These are phyloP conservation scores for Priceomyces medius DNA, from an alignment of 805 yeast genomes.

Conservation along the genomic window DNA sequence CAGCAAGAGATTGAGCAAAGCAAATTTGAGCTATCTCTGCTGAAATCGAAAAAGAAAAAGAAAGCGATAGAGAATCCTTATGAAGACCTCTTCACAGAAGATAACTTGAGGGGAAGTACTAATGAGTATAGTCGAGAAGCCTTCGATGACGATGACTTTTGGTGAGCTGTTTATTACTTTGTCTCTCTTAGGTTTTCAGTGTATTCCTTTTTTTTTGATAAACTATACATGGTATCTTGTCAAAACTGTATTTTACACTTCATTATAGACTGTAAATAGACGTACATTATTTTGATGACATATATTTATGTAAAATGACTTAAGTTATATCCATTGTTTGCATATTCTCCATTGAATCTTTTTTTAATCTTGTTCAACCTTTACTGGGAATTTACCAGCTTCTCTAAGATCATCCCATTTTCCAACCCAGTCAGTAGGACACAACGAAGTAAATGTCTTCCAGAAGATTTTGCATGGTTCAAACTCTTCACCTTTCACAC, in stretches of 20 bases:
- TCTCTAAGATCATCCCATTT: conserved; percentile 87
- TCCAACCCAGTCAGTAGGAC: conserved; percentile 83
- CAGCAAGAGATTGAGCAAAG: conserved; percentile 28
- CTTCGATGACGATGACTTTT: conserved; percentile 41
- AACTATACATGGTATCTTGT: no score
- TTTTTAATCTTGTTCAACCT: conserved; percentile 24
- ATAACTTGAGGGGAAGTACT: conserved; percentile 26
- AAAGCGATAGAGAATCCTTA: conserved; percentile 30
- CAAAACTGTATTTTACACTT: neutral
- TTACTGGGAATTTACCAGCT: conserved; percentile 47
- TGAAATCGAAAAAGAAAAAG: conserved; percentile 39
- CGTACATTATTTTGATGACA: conserved; percentile 3
- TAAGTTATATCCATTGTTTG: neutral
- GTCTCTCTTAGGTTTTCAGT: neutral
- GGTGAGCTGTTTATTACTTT: conserved; percentile 14
- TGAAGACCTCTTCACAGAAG: conserved; percentile 36
- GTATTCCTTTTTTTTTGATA: no score
- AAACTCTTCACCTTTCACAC: conserved; percentile 96
- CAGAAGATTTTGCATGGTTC: conserved; percentile 96
- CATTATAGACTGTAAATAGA: conserved; percentile 2
- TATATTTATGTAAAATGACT: conserved; percentile 1
- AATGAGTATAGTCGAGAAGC: conserved; percentile 35
- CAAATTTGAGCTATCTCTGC: conserved; percentile 34
- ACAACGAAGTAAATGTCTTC: conserved; percentile 83
- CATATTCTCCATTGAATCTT: neutral